Evolutionary conservation across 2,329 filamentous ascomycete genomes (phyloP), one percentile per base, ranked within the genome.

Genomic region (Monilinia vaccinii-corymbosi): DNA sequence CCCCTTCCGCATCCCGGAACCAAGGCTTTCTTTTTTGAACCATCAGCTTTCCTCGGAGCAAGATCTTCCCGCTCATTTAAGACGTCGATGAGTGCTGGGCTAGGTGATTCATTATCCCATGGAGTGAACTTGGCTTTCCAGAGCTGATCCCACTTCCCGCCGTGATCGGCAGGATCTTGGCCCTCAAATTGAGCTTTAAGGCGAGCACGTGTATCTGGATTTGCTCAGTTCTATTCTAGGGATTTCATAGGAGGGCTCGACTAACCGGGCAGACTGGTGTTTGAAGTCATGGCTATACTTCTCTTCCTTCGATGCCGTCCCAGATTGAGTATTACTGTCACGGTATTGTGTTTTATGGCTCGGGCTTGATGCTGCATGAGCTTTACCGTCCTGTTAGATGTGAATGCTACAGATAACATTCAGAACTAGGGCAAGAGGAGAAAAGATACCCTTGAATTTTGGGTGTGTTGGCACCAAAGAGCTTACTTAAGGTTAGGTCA

Each of bases 1-100:
- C 91, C 91, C 50, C 82, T 81, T 0, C 91, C 91, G 73, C 91
- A 96, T 6, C 90, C 91, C 0, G 91, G 88, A 0, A 96, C 87
- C 10, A 95, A 76, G 1, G 86, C 90, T 66, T 80, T 81, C 58
- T 74, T 66, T 60, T 72, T 75, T 67, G 32, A 73, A 59, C 62
- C 18, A 48, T 56, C 50, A 44, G 44, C 21, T 23, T 59, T 51
- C n/a, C 56, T 55, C 28, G 31, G 21, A 9, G n/a, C 25, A 56
- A 81, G 73, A 60, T 79, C 76, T 14, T 73, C 66, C 1, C 77
- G 74, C 62, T 78, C 73, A 51, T 71, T 63, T 34, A 84, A 73
- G 16, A 82, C 66, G 66, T 85, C 81, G 48, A 75, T 70, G n/a
- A 84, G 76, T 51, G 81, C 81, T 58, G 77, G 70, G 46, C 77